Percentiles rank a stretch among this genome's conserved stretches.
phyloP scores from a whole-genome alignment of 306 rosid species.

The Adenanthera pavonina region DNA sequence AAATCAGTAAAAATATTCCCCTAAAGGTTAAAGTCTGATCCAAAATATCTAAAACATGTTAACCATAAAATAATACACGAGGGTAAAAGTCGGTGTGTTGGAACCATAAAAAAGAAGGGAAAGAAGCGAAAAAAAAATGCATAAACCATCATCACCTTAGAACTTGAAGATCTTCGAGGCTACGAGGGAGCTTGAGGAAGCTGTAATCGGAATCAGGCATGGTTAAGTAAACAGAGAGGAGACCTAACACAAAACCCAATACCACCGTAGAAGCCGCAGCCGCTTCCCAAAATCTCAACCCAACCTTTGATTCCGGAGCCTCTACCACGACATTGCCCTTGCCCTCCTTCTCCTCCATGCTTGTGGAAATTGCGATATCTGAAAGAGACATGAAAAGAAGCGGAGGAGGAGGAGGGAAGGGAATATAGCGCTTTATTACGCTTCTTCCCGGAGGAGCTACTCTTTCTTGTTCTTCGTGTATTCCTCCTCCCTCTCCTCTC shows the following conservation, averaged over 20 bases:
- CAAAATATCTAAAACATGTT: not conserved
- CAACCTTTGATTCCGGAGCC: conserved; percentile 46
- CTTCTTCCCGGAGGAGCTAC: conserved; percentile 36
- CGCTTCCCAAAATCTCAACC: conserved; percentile 72
- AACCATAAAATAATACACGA: not conserved
- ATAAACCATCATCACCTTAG: conserved; percentile 51
- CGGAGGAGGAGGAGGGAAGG: not conserved
- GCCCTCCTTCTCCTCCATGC: conserved; percentile 46
- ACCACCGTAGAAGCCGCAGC: conserved; percentile 70
- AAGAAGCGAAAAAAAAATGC: too few relatives aligned
- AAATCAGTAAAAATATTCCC: not conserved
- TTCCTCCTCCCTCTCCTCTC: not conserved
- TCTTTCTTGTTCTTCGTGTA: not conserved
- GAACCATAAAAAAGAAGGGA: not conserved
- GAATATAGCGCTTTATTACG: not conserved
- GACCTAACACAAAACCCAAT: conserved; percentile 55
- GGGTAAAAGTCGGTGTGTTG: not conserved
- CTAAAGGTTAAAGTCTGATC: not conserved
- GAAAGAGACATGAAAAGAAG: not conserved
- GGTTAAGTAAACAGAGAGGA: conserved; percentile 75
- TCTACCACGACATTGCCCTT: conserved; percentile 33
- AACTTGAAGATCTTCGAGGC: conserved; percentile 82
- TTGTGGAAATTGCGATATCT: not conserved
- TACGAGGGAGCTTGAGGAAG: conserved; percentile 94
- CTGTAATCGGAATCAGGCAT: conserved; percentile 96